phyloP scores from a whole-genome alignment of 2,329 filamentous ascomycete genomes.

The Huntiella decipiens region DNA sequence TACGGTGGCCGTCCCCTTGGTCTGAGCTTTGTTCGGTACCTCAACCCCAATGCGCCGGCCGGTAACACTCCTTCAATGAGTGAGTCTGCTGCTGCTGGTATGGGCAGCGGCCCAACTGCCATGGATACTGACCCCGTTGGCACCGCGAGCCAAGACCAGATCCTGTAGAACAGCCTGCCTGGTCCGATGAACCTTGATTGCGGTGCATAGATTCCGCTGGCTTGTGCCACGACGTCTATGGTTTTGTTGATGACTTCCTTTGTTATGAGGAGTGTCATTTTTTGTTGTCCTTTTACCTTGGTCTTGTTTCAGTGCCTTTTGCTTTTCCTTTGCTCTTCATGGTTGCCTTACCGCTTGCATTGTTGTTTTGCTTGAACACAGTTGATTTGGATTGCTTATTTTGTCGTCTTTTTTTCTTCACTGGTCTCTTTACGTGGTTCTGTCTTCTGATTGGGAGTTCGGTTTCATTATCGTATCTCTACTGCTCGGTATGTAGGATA shows the following conservation, averaged over 20 bases:
- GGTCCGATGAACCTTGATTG: neutral
- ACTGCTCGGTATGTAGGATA: neutral
- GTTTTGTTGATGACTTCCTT: too few relatives aligned
- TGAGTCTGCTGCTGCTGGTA: too few relatives aligned
- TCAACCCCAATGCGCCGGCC: constrained; percentile 36
- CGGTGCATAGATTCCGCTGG: too few relatives aligned
- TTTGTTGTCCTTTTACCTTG: neutral
- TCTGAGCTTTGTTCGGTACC: constrained; percentile 84
- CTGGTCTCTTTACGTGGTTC: too few relatives aligned
- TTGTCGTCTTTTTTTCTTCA: too few relatives aligned
- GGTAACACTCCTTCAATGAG: constrained; percentile 1
- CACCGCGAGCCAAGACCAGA: constrained; percentile 88
- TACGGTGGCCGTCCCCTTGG: constrained; percentile 90
- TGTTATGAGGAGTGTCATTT: neutral
- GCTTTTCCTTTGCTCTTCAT: constrained; percentile 5
- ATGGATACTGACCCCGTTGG: constrained; percentile 69
- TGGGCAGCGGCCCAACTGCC: constrained; percentile 28
- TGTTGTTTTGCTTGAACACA: neutral
- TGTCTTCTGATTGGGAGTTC: too few relatives aligned
- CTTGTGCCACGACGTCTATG: too few relatives aligned
- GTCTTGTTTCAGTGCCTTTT: constrained; percentile 1
- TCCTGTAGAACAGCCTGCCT: constrained; percentile 48
- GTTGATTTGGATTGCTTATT: neutral
- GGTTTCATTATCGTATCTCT: neutral
- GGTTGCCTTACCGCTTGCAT: constrained; percentile 2